Percentiles rank a stretch among this genome's conserved stretches.
Evolutionary conservation across 2,329 filamentous ascomycete genomes (phyloP).

Genomic region (Ophiognomonia clavigignenti-juglandacearum): DNA sequence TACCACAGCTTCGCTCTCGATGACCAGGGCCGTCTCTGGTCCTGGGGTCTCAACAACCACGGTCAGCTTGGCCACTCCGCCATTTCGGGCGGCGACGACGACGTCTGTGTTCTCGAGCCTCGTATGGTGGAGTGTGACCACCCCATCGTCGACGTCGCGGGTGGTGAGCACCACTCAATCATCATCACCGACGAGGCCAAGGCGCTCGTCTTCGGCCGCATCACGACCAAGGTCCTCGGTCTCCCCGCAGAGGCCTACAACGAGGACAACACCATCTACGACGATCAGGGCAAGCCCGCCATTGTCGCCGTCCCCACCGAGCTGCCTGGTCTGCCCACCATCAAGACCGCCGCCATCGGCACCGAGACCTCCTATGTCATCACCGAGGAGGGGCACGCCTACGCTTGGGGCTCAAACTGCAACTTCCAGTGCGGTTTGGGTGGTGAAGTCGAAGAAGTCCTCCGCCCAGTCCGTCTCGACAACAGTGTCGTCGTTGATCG

Average conservation of each 20-base stretch:
- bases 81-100: conserved; percentile 60
- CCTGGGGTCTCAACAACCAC: conserved; percentile 86
- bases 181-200: conserved; percentile 53
- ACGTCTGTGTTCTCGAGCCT: conserved; percentile 68
- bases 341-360: conserved; percentile 55
- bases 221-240: conserved; percentile 52
- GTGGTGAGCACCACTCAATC: conserved; percentile 68
- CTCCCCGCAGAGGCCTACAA: conserved; percentile 51
- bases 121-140: conserved; percentile 58
- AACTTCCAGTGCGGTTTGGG: conserved; percentile 80
- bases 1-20: conserved; percentile 82
- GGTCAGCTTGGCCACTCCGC: conserved; percentile 66
- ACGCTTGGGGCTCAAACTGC: conserved; percentile 74
- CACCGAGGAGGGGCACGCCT: conserved; percentile 63
- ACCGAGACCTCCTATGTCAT: conserved; percentile 72
- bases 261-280: conserved; percentile 56
- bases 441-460: conserved; percentile 67
- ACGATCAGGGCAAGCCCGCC: conserved; percentile 60
- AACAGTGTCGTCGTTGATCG: conserved; percentile 76
- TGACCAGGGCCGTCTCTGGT: conserved; percentile 64
- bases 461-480: conserved; percentile 72
- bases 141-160: conserved; percentile 63
- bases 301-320: conserved; percentile 64
- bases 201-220: conserved; percentile 56
- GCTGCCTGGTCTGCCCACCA: conserved; percentile 52